Conservation (phyloP, 176 grass and related monocot species). For the Carex parvula region DNA sequence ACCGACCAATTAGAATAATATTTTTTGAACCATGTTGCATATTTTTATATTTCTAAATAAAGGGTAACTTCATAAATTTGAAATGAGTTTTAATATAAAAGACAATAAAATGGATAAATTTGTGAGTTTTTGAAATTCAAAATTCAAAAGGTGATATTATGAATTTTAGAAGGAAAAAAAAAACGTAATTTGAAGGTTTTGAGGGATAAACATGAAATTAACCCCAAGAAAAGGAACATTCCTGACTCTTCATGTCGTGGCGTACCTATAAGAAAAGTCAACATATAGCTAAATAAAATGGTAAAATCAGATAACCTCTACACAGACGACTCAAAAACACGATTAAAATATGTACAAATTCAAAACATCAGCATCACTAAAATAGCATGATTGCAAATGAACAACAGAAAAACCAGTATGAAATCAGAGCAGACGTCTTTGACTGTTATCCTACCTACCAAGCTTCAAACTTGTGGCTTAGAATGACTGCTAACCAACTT, state of each 20-base stretch:
- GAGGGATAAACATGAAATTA: no score
- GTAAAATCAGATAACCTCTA: background rate
- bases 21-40: no score
- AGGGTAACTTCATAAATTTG: no score
- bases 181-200: no score
- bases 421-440: background rate
- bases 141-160: no score
- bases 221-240: background rate
- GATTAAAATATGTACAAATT: background rate
- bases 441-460: background rate
- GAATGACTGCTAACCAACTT: background rate
- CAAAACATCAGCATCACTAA: conserved; percentile 1
- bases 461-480: background rate
- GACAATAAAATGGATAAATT: no score
- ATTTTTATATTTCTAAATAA: no score
- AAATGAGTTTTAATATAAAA: no score
- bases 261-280: background rate
- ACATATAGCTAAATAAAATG: background rate
- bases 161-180: no score
- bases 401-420: background rate
- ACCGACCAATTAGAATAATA: no score
- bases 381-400: background rate
- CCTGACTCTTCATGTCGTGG: background rate
- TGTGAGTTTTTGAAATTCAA: no score
- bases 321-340: background rate